Conservation (phyloP, 1,284 basidiomycete genomes). For the Takashimella tepidaria region DNA sequence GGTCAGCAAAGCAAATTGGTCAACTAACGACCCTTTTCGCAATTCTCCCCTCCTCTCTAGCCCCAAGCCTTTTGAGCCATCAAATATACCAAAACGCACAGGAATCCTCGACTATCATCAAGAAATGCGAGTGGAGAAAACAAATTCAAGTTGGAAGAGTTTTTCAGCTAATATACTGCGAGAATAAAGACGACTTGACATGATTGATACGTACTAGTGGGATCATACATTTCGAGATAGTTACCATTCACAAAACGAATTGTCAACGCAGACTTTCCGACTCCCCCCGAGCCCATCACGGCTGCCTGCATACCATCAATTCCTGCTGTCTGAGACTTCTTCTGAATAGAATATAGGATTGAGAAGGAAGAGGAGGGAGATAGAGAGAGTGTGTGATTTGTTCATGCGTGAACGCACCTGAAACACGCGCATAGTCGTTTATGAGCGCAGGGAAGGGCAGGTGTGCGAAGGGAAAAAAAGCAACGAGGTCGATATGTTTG, state of each 20-base stretch:
- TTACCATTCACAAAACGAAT: conserved; percentile 34
- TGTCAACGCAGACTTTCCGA: conserved; percentile 37
- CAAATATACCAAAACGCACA: conserved; percentile 22
- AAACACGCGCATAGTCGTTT: background rate
- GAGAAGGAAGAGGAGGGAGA: no score
- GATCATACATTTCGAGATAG: conserved; percentile 37
- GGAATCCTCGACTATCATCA: conserved; percentile 31
- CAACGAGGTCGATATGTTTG: no score
- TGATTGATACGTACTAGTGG: conserved; percentile 22
- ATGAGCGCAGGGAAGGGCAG: no score
- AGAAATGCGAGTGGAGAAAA: background rate
- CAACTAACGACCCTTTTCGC: no score
- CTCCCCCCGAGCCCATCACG: conserved; percentile 38
- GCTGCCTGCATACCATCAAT: conserved; percentile 25
- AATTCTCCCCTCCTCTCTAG: no score
- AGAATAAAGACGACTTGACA: background rate
- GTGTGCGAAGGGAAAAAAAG: background rate
- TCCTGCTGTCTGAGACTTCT: no score
- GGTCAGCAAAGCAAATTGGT: background rate
- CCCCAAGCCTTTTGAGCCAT: no score
- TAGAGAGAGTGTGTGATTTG: no score
- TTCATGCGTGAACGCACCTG: background rate
- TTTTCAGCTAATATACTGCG: background rate
- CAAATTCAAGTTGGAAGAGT: background rate
- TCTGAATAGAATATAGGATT: no score